These are phyloP conservation scores for Gnaphalium uliginosum DNA, from an alignment of 129 eudicot species.

Conservation along the genomic window DNA sequence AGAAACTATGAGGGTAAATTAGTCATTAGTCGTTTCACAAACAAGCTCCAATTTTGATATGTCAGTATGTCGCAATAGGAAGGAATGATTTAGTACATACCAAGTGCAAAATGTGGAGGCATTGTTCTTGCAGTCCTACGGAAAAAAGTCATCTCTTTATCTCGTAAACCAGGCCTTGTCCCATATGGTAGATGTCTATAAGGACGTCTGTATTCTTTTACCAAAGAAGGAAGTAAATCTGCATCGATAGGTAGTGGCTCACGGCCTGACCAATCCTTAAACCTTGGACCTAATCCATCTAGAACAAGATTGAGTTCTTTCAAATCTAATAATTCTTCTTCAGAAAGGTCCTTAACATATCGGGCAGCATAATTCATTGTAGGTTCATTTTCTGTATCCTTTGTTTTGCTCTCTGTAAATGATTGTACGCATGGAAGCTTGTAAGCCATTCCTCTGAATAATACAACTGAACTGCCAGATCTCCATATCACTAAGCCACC, in stretches of 20 bases:
- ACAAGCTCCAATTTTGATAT: background rate
- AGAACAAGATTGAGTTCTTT: slow-evolving; percentile 58
- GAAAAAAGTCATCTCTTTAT: slow-evolving; percentile 64
- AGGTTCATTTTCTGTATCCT: slow-evolving; percentile 29
- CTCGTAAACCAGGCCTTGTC: slow-evolving; percentile 48
- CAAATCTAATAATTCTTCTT: slow-evolving; percentile 61
- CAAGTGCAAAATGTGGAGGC: slow-evolving; percentile 98
- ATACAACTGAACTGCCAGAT: slow-evolving; percentile 79
- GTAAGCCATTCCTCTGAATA: slow-evolving; percentile 84
- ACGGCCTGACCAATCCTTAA: slow-evolving; percentile 85
- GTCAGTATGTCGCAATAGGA: background rate
- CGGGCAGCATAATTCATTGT: slow-evolving; percentile 30
- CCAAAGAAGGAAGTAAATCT: slow-evolving; percentile 78
- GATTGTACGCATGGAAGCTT: slow-evolving; percentile 79
- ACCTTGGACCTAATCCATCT: slow-evolving; percentile 83
- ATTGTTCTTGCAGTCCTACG: slow-evolving; percentile 74
- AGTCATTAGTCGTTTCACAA: background rate
- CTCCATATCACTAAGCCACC: slow-evolving; percentile 95
- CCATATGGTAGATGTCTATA: slow-evolving; percentile 87
- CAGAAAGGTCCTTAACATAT: slow-evolving; percentile 45
- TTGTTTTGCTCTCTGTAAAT: slow-evolving; percentile 38
- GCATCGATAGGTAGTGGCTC: slow-evolving; percentile 91
- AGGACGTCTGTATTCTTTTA: slow-evolving; percentile 75
- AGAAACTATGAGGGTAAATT: slow-evolving; percentile 11
- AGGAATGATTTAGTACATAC: slow-evolving; percentile 35